These are phyloP conservation scores for Cryptosporidium muris DNA, from an alignment of 169 alveolate species.

Conservation along the genomic window DNA sequence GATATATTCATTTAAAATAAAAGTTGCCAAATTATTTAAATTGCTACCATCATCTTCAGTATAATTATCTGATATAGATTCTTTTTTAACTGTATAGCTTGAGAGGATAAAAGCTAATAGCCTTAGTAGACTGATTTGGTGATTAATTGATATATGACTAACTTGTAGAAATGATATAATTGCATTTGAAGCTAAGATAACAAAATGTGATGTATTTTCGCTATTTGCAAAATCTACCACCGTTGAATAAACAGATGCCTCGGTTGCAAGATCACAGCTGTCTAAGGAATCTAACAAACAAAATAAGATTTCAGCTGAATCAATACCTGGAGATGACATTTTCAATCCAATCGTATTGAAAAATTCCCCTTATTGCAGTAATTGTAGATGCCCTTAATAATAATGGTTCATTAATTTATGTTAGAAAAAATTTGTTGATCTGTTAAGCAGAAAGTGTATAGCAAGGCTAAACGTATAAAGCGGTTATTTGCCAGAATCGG, in stretches of 20 bases:
- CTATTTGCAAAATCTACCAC: constrained; percentile 71
- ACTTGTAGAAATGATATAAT: constrained; percentile 65
- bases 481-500: too few relatives aligned
- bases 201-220: constrained; percentile 40
- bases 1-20: constrained; percentile 50
- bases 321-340: constrained; percentile 36
- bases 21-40: constrained; percentile 34
- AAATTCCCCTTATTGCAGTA: neutral
- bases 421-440: too few relatives aligned
- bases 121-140: constrained; percentile 53
- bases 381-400: neutral
- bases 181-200: constrained; percentile 58
- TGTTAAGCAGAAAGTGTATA: neutral
- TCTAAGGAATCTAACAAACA: constrained; percentile 67
- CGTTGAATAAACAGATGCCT: constrained; percentile 68
- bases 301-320: constrained; percentile 64
- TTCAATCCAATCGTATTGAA: constrained; percentile 1
- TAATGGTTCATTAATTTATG: too few relatives aligned
- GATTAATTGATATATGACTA: constrained; percentile 62
- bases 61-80: constrained; percentile 9
- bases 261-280: constrained; percentile 51
- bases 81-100: constrained; percentile 31
- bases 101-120: constrained; percentile 46
- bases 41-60: constrained; percentile 27
- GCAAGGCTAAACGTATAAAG: too few relatives aligned